Evolutionary conservation across 78 protist species (phyloP).

Genomic region (Bodo saltans): DNA sequence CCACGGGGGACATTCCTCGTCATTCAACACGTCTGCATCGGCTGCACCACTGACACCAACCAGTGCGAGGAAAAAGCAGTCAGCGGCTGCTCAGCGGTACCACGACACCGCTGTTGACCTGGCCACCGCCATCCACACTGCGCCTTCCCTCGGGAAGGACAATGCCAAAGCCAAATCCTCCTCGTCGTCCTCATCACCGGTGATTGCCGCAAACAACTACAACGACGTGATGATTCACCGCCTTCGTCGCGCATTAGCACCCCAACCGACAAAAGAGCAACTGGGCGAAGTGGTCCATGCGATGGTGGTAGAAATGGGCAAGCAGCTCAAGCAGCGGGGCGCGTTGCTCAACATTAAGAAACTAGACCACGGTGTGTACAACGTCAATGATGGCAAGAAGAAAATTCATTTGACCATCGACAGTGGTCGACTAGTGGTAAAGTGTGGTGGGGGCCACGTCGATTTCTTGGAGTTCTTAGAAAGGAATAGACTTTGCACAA

Average conservation of each 20-base stretch:
- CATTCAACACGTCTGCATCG: too few relatives aligned
- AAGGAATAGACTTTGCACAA: background rate
- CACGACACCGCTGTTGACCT: too few relatives aligned
- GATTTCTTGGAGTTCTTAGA: background rate
- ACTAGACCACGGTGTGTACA: background rate
- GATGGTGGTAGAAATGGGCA: background rate
- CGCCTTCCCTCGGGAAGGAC: too few relatives aligned
- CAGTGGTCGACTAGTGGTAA: background rate
- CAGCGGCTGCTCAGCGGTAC: too few relatives aligned
- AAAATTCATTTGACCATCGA: background rate
- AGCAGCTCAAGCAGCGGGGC: background rate
- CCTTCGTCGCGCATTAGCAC: background rate
- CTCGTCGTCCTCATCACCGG: too few relatives aligned
- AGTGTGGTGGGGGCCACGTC: background rate
- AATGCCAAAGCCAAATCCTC: too few relatives aligned
- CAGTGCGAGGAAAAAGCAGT: too few relatives aligned
- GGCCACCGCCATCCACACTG: too few relatives aligned
- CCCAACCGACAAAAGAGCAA: background rate
- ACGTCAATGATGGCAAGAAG: background rate
- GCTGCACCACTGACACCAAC: too few relatives aligned
- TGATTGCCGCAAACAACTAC: too few relatives aligned
- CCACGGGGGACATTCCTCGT: too few relatives aligned
- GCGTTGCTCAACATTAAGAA: background rate
- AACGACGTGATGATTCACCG: background rate
- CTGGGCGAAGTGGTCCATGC: background rate